Evolutionary conservation across 192 early-diverging fungal species (phyloP), one percentile per base, ranked within the genome.

Genomic region (Coemansia sp.): DNA sequence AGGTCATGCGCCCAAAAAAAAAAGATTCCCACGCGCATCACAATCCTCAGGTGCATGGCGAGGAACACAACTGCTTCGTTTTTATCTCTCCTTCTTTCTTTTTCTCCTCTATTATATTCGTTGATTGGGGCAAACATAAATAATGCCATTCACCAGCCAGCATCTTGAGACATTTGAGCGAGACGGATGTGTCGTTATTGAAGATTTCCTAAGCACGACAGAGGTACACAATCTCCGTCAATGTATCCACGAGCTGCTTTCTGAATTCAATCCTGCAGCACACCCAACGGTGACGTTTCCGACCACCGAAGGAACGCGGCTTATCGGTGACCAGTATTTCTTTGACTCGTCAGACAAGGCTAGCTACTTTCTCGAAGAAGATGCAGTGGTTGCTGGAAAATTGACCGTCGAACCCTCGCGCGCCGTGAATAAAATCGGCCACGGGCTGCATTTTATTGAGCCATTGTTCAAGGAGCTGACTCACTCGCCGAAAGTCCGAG

Each of bases 361-460:
- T 56, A 81, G 90, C 16, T 95, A 85, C 67, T 97, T 97, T 66
- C 90, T 95, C 54, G 95, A 97, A 66, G 85, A 91, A 33, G 88
- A 81, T 38, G 93, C 94, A 0, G 86, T 88, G 45, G 62, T 60
- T 8, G 61, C 85, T 21, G 91, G 88, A 11, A 67, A 83, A 16
- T 60, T 97, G 25, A 64, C 69, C 3, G 85, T 86, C 16, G 82
- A 78, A 6, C 87, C 90, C 52, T 61, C 70, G 8, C 56, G 69
- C 1, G 85, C 92, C 11, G 86, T 96, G 61, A 94, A 96, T 77
- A 96, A 96, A 63, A 92, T 95, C 65, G 92, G 92, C 0, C 94
- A 96, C 63, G 91, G 88, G 5, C 58, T 97, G 18, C 93, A 97
- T 59, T 87, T 85, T n/a, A 59, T 86, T 2, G 89, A 97, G 25